Conservation (phyloP, 2,329 filamentous ascomycete genomes). For the Exophiala calicioides region DNA sequence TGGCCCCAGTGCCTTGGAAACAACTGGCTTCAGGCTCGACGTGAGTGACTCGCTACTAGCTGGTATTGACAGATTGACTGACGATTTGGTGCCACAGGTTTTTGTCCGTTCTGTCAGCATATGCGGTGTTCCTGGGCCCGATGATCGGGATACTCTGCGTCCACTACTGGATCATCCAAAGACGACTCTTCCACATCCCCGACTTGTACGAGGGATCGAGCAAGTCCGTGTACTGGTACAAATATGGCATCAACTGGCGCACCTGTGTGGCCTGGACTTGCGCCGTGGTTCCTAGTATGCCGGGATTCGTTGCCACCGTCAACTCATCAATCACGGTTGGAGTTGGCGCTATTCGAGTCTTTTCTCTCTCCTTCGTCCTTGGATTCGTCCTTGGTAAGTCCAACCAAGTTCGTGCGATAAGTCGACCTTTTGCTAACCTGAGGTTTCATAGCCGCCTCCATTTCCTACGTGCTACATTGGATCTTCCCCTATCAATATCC, state of each 20-base stretch:
- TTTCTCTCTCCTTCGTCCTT: conserved; percentile 44
- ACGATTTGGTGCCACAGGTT: conserved; percentile 34
- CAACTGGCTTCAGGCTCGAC: conserved; percentile 48
- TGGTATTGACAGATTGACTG: not conserved
- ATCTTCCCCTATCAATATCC: conserved; percentile 15
- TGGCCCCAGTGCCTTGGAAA: conserved; percentile 54
- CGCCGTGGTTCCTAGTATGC: conserved; percentile 35
- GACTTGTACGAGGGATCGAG: conserved; percentile 44
- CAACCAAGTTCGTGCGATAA: not conserved
- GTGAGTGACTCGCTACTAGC: conserved; percentile 10
- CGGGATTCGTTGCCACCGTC: conserved; percentile 33
- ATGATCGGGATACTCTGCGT: conserved; percentile 36
- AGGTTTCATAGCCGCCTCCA: not conserved
- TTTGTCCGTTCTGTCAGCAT: conserved; percentile 49
- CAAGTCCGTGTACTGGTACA: conserved; percentile 47
- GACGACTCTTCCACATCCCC: conserved; percentile 42
- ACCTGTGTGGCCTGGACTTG: conserved; percentile 40
- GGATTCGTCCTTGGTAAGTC: conserved; percentile 35
- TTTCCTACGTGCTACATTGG: conserved; percentile 12
- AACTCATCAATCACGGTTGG: conserved; percentile 29
- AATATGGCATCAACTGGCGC: conserved; percentile 47
- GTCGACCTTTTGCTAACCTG: not conserved
- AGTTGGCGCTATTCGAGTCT: conserved; percentile 39
- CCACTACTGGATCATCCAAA: conserved; percentile 39
- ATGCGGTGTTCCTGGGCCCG: conserved; percentile 49